Conservation (phyloP, 306 rosid species). For the Arachis hypogaea region DNA sequence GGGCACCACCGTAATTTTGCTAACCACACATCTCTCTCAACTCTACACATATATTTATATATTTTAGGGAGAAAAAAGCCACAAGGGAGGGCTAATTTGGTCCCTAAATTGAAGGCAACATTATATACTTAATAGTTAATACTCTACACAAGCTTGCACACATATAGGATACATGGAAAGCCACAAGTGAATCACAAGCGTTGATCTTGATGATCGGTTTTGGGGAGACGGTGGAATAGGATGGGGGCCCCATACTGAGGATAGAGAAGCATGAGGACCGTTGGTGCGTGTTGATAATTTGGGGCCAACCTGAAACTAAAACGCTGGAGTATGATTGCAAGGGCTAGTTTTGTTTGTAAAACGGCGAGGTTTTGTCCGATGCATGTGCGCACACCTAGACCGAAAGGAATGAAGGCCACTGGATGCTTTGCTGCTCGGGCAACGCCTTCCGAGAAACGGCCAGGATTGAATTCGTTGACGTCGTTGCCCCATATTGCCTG, state of each 20-base stretch:
- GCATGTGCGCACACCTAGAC: slow-evolving; percentile 81
- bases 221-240: slow-evolving; percentile 54
- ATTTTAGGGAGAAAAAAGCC: slow-evolving; percentile 1
- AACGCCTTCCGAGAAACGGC: slow-evolving; percentile 73
- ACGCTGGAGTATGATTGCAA: slow-evolving; percentile 82
- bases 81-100: slow-evolving; percentile 40
- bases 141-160: slow-evolving; percentile 33
- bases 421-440: slow-evolving; percentile 81
- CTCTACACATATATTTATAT: slow-evolving; percentile 3
- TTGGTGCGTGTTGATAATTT: slow-evolving; percentile 88
- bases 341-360: slow-evolving; percentile 72
- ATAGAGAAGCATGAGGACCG: slow-evolving; percentile 91
- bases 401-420: slow-evolving; percentile 75
- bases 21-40: slow-evolving; percentile 40
- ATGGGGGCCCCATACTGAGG: slow-evolving; percentile 96
- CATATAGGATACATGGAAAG: neutral
- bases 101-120: slow-evolving; percentile 32
- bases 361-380: slow-evolving; percentile 91
- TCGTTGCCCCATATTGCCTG: slow-evolving; percentile 79
- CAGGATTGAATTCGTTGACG: slow-evolving; percentile 82
- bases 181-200: slow-evolving; percentile 39
- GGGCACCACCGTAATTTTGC: slow-evolving; percentile 43
- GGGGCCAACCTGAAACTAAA: slow-evolving; percentile 86
- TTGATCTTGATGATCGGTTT: slow-evolving; percentile 12
- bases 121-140: neutral